Evolutionary conservation across 768 basidiomycete genomes (phyloP), one percentile per base, ranked within the genome.

Genomic region (Lanmaoa pseudosensibilis): DNA sequence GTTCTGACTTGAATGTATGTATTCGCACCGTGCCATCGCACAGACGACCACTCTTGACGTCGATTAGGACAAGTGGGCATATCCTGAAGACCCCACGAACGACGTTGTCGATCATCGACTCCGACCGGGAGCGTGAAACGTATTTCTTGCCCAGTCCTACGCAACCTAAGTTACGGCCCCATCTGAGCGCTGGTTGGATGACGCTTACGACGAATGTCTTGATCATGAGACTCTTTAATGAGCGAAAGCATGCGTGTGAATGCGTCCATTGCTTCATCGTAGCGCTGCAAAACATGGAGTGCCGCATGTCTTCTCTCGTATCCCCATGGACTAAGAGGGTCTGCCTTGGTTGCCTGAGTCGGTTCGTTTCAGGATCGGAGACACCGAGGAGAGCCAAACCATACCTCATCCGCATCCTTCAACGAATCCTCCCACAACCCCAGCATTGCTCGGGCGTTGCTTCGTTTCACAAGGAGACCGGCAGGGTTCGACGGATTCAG

Each of bases 341-440:
- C 52, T 21, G 18, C n/a, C 9, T 55, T 13, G 15, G 61, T 43
- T 19, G 44, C 59, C 59, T 60, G 10, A 0, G 1, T 27, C 10
- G 12, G 1, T 6, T 1, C 2, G 7, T 5, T 13, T 41, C 10
- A 41, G 37, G 4, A 11, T 2, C 3, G 4, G n/a, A n/a, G n/a
- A 30, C 1, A 36, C 0, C 3, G 0, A 25, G 8, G 4, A 25
- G 2, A 4, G 12, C 15, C 8, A 37, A 16, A 2, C 2, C 16
- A 12, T 51, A 57, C 64, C 27, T 53, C 19, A 19, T 65, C 46
- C 15, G 64, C 61, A n/a, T 65, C 60, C 1, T 34, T 37, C 40
- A 66, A 21, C 2, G 60, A 55, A 18, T 56, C 57, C 2, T 54
- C 55, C 52, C 59, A 61, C 7, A 13, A 23, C 6, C 16, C 25